These are phyloP conservation scores for Aspergillus transmontanensis DNA, from an alignment of 2,329 filamentous ascomycete species.

Conservation along the genomic window DNA sequence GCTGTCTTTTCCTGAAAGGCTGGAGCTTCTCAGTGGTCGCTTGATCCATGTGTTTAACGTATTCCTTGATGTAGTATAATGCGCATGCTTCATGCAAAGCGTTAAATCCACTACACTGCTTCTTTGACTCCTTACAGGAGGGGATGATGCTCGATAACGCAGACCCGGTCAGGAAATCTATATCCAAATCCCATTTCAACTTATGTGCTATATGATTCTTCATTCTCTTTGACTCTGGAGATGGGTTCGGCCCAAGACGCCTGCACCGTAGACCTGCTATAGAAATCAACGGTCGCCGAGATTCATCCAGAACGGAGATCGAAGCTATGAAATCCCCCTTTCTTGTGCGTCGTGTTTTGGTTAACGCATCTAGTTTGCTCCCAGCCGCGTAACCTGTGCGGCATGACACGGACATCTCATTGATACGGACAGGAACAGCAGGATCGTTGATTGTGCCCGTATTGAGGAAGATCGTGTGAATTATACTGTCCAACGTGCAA, in stretches of 20 bases:
- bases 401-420: slow-evolving; percentile 21
- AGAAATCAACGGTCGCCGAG: slow-evolving; percentile 8
- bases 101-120: not conserved
- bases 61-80: slow-evolving; percentile 6
- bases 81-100: slow-evolving; percentile 6
- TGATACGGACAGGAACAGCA: slow-evolving; percentile 25
- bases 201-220: slow-evolving; percentile 15
- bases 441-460: slow-evolving; percentile 16
- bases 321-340: slow-evolving; percentile 16
- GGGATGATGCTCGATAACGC: not conserved
- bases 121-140: not conserved
- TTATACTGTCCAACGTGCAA: slow-evolving; percentile 33
- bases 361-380: slow-evolving; percentile 14
- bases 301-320: slow-evolving; percentile 11
- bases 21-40: not conserved
- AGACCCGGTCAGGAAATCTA: slow-evolving; percentile 12
- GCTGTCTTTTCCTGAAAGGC: not conserved
- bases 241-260: not conserved
- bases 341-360: slow-evolving; percentile 6
- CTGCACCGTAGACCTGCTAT: slow-evolving; percentile 20
- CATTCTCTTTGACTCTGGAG: not conserved
- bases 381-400: slow-evolving; percentile 11
- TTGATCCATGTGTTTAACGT: not conserved
- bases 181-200: slow-evolving; percentile 25
- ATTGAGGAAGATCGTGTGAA: slow-evolving; percentile 30